These are phyloP conservation scores for Cubamyces lactineus DNA, from an alignment of 768 basidiomycete genomes.

Conservation along the genomic window DNA sequence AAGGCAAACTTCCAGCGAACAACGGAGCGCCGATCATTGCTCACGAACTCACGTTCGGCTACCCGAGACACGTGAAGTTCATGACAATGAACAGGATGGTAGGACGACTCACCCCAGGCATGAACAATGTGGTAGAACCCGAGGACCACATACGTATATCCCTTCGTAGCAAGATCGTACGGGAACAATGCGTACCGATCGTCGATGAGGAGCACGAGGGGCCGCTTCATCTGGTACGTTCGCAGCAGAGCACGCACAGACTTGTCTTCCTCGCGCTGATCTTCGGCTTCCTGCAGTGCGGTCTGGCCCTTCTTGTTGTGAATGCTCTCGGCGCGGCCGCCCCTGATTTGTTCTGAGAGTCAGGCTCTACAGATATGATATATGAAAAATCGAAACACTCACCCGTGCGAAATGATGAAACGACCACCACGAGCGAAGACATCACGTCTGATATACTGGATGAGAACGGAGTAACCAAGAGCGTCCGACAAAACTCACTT, in stretches of 20 bases:
- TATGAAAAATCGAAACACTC: conserved; percentile 26
- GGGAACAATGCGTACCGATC: conserved; percentile 77
- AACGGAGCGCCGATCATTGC: conserved; percentile 53
- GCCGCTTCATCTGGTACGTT: conserved; percentile 55
- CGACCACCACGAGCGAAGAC: conserved; percentile 63
- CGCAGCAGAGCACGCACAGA: conserved; percentile 71
- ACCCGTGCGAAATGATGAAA: conserved; percentile 87
- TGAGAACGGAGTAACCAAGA: not conserved
- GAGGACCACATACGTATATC: conserved; percentile 58
- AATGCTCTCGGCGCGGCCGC: conserved; percentile 68
- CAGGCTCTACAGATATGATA: not conserved
- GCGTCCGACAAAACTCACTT: conserved; percentile 44
- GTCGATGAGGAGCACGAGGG: conserved; percentile 73
- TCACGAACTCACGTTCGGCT: conserved; percentile 67
- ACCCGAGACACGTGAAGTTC: conserved; percentile 3
- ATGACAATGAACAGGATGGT: not conserved
- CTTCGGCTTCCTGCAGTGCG: conserved; percentile 50
- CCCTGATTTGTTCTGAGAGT: conserved; percentile 42
- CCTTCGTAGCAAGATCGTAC: conserved; percentile 55
- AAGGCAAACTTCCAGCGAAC: conserved; percentile 84
- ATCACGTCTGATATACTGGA: conserved; percentile 59
- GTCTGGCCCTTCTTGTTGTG: conserved; percentile 46
- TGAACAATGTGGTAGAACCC: conserved; percentile 76
- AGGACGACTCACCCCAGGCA: conserved; percentile 60
- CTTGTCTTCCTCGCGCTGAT: conserved; percentile 69